These are phyloP conservation scores for Verbascum thapsus DNA, from an alignment of 257 asterid species.

Conservation along the genomic window DNA sequence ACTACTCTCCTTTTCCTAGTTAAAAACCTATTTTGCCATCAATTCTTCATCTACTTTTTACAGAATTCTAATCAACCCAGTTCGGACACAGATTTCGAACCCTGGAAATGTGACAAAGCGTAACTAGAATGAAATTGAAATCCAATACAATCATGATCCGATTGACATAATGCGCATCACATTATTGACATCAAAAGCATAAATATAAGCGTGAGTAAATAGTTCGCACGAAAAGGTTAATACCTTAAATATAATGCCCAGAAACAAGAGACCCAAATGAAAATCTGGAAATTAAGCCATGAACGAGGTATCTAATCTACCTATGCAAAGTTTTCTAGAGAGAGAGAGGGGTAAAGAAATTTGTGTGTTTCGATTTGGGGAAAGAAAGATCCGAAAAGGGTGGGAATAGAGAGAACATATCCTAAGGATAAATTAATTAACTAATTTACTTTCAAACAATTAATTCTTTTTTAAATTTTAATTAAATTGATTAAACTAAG, in stretches of 20 bases:
- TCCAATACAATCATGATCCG: conserved; percentile 13
- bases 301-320: conserved; percentile 22
- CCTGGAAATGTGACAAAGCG: conserved; percentile 33
- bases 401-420: conserved; percentile 26
- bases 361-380: conserved; percentile 52
- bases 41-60: conserved; percentile 14
- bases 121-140: conserved; percentile 12
- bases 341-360: conserved; percentile 29
- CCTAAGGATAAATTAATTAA: background rate
- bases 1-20: conserved; percentile 14
- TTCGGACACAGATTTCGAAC: conserved; percentile 16
- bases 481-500: no score
- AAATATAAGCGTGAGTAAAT: conserved; percentile 9
- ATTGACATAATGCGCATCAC: background rate
- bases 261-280: conserved; percentile 11
- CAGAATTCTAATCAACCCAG: conserved; percentile 30
- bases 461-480: no score
- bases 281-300: conserved; percentile 30
- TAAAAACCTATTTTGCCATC: conserved; percentile 12
- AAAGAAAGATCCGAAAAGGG: conserved; percentile 52
- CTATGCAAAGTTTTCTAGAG: conserved; percentile 2
- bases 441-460: no score
- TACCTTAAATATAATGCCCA: conserved; percentile 33
- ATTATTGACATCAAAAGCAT: conserved; percentile 1
- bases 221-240: background rate